These are phyloP conservation scores for Anethum foeniculum DNA, from an alignment of 140 eudicot genomes.

Conservation along the genomic window DNA sequence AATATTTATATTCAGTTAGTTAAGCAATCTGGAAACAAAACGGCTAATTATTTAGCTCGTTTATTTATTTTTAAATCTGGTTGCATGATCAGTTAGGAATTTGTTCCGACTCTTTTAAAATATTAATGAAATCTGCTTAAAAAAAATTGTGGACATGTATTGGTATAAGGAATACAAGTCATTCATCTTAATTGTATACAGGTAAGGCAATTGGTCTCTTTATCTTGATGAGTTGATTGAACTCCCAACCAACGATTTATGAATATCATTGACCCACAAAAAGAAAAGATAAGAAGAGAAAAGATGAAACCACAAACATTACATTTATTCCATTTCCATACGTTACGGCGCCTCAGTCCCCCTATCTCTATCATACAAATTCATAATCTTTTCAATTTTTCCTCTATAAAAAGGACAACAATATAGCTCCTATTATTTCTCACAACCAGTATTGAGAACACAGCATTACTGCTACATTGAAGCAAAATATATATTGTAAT, in stretches of 20 bases:
- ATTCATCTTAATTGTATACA: neutral
- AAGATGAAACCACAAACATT: slow-evolving; percentile 19
- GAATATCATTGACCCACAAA: slow-evolving; percentile 17
- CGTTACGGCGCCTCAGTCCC: slow-evolving; percentile 14
- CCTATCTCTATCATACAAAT: neutral
- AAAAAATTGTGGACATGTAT: too few species aligned
- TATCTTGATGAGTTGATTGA: neutral
- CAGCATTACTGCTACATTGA: neutral
- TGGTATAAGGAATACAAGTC: neutral
- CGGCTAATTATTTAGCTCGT: too few species aligned
- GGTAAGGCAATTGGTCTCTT: neutral
- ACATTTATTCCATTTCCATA: slow-evolving; percentile 32
- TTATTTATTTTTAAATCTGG: too few species aligned
- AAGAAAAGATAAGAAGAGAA: slow-evolving; percentile 2
- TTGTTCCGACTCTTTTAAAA: too few species aligned
- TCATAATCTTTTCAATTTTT: neutral
- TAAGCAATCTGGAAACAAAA: too few species aligned
- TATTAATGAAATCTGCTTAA: too few species aligned
- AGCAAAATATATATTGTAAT: neutral
- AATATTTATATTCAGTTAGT: too few species aligned
- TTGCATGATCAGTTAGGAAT: too few species aligned
- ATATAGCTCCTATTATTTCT: slow-evolving; percentile 19
- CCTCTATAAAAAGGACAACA: slow-evolving; percentile 38
- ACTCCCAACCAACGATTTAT: neutral
- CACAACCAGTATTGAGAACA: slow-evolving; percentile 14